Evolutionary conservation across 2,329 filamentous ascomycete genomes (phyloP), one percentile per base, ranked within the genome.

Genomic region (Daldinia eschscholtzii): DNA sequence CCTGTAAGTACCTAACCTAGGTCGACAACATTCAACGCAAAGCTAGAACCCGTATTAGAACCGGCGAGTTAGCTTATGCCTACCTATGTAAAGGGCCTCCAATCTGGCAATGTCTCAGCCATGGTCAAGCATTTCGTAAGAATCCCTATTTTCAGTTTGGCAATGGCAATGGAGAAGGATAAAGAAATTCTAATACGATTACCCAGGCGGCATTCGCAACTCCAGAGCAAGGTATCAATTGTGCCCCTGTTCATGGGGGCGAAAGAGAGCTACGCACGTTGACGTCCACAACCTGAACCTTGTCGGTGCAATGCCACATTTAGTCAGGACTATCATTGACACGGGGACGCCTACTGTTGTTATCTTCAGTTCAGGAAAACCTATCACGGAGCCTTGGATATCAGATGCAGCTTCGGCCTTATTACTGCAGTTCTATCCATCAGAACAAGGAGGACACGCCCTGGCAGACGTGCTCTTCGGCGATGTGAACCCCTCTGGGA

Each of bases 341-440:
- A 92, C 90, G 0, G 88, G 87, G 44, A 89, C 87, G 66, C 90
- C 90, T 2, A 92, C 89, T 1, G 80, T 92, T 37, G 88, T 92
- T 4, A 88, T 92, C 12, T 90, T 88, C 79, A 88, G 86, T 70
- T 89, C 87, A 9, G 91, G 91, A 52, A 93, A 93, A 76, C 91
- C 91, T 2, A 81, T 93, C 65, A 91, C 90, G 0, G 91, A 93
- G 77, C 84, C 89, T 4, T 93, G 91, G 91, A 90, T 93, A 76
- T 89, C 88, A 0, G 83, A 86, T 35, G 83, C 85, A 28, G 89
- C 91, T 0, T 83, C 88, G 0, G 90, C 89, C 0, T 84, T 93
- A 0, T 81, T 93, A 0, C 91, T 93, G 76, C 91, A 93, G 78
- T 93, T 93, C 80, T 93, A 93, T 73, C 89, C 90, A 6, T 90